Evolutionary conservation across 257 asterid species (phyloP), one percentile per base, ranked within the genome.

Genomic region (Scutellaria baicalensis): DNA sequence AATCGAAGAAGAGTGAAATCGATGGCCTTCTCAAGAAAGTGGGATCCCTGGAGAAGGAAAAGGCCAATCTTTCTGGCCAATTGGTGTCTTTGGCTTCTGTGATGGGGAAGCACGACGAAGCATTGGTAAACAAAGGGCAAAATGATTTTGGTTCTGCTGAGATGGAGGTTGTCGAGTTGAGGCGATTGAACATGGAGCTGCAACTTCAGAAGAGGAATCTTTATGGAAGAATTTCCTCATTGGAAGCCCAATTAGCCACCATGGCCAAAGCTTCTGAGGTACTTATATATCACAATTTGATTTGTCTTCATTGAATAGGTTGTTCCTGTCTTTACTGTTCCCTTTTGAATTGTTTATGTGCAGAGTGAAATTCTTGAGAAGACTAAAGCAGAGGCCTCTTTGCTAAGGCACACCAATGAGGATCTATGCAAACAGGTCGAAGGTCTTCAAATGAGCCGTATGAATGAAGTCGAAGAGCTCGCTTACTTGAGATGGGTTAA

Each of bases 401-500:
- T 74, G 82, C 84, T 90, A 8, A 85, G 84, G 80, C 80, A 85
- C 65, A 85, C 91, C n/a, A 93, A 93, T 62, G 87, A 83, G 68
- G 95, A 85, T 71, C 89, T 93, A 11, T 78, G 91, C 81, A 93
- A 93, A 72, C 98, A 93, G 88, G 97, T 93, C 64, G 98, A 93
- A 76, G 92, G 92, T 54, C 97, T 90, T 75, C 98, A 93, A 69
- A 73, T 90, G 84, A 90, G 85, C 79, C 51, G 97, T 39, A 77
- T 93, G 86, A 93, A 89, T 72, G 98, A 93, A 74, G 97, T 87
- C 12, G 98, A 93, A 80, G 98, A 90, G 83, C 93, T 90, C 50
- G 96, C 84, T 65, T 93, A 93, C 77, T 81, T 93, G 71, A 82
- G 86, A 76, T 93, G 98, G 98, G 93, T 90, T 16, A 90, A 93